A percentile compares a stretch with the other conserved stretches of the same genome.
Evolutionary conservation across 139 green algal species (phyloP).

Genomic region (Auxenochlorella pyrenoidosa): DNA sequence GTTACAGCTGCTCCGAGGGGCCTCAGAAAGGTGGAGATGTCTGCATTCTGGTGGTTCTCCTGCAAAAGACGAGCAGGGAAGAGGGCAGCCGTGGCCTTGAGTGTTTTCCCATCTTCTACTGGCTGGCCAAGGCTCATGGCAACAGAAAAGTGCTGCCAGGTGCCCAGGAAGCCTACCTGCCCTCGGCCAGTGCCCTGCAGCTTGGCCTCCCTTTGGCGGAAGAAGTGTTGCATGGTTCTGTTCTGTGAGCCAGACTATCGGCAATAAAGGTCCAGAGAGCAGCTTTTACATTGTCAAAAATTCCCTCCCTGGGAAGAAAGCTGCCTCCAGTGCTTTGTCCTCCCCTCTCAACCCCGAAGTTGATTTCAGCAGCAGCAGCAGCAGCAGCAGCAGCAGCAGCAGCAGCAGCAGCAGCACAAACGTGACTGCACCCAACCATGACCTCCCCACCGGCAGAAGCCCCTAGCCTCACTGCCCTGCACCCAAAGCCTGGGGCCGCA

Average conservation of each 20-base stretch:
- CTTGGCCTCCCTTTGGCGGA: not conserved
- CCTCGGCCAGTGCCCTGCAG: not conserved
- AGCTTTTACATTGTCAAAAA: too few relatives aligned
- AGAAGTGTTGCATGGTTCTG: not conserved
- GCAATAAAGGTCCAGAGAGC: not conserved
- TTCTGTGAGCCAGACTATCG: not conserved
- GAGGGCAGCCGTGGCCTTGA: not conserved
- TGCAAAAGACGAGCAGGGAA: not conserved
- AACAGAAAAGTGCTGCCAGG: too few relatives aligned
- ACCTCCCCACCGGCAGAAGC: not conserved
- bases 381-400: not conserved
- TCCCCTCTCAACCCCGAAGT: too few relatives aligned
- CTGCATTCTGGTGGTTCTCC: not conserved
- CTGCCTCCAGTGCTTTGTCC: not conserved
- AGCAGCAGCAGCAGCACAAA: not conserved
- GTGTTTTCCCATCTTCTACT: not conserved
- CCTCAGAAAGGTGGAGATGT: not conserved
- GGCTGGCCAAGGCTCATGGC: not conserved
- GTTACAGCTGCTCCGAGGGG: not conserved
- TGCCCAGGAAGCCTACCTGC: not conserved
- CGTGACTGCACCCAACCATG: not conserved
- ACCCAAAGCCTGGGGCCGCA: not conserved
- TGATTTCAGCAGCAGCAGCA: too few relatives aligned
- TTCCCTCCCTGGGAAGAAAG: not conserved
- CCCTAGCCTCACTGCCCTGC: not conserved